Evolutionary conservation across 306 rosid genomes (phyloP).

Genomic region (Crataegus laevigata): DNA sequence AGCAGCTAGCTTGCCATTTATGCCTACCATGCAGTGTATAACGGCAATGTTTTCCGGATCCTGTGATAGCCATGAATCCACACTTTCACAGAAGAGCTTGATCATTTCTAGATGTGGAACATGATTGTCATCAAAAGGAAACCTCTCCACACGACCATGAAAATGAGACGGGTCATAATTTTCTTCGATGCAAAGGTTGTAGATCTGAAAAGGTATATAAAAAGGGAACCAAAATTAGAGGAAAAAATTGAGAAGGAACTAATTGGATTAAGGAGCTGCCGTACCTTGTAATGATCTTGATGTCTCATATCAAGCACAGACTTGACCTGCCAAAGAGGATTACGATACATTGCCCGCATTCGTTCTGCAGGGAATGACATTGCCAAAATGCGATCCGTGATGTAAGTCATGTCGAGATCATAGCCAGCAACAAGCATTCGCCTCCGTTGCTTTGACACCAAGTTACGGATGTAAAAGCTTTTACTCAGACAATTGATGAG

Average conservation of each 20-base stretch:
- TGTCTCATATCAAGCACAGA: slow-evolving; percentile 89
- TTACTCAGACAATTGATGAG: slow-evolving; percentile 59
- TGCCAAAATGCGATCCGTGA: slow-evolving; percentile 70
- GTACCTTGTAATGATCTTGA: slow-evolving; percentile 70
- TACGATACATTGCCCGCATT: slow-evolving; percentile 86
- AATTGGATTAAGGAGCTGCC: not conserved
- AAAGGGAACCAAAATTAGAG: not conserved
- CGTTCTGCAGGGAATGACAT: slow-evolving; percentile 95
- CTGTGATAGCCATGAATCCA: slow-evolving; percentile 57
- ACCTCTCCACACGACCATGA: slow-evolving; percentile 75
- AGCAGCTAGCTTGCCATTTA: not conserved
- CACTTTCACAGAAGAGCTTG: slow-evolving; percentile 74
- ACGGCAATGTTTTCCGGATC: slow-evolving; percentile 74
- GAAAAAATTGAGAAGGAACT: not conserved
- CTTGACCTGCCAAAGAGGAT: slow-evolving; percentile 98
- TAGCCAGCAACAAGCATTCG: slow-evolving; percentile 90
- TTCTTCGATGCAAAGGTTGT: slow-evolving; percentile 91
- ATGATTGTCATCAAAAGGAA: slow-evolving; percentile 92
- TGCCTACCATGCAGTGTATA: slow-evolving; percentile 83
- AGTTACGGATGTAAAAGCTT: slow-evolving; percentile 63
- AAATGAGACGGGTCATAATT: slow-evolving; percentile 66
- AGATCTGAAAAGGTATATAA: slow-evolving; percentile 45
- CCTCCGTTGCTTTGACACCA: slow-evolving; percentile 85
- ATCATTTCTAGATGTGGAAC: slow-evolving; percentile 75
- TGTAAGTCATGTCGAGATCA: slow-evolving; percentile 98